phyloP scores from a whole-genome alignment of 2,329 filamentous ascomycete genomes.

The Ophiosphaerella herpotricha region DNA sequence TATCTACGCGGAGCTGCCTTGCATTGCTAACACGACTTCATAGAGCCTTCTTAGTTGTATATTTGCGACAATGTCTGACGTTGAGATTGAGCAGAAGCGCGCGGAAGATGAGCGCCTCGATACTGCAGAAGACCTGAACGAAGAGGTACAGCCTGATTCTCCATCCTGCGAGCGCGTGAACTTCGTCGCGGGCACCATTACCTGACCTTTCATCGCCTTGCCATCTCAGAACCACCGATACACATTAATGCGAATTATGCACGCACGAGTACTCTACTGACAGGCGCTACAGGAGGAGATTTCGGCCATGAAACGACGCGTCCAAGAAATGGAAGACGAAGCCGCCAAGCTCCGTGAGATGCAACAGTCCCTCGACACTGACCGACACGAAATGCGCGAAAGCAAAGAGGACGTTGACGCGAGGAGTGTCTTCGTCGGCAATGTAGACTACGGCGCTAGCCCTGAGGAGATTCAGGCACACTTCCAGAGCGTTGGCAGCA shows the following conservation, averaged over 20 bases:
- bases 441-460: conserved; percentile 95
- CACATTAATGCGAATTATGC: not conserved
- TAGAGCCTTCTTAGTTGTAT: not conserved
- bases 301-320: conserved; percentile 58
- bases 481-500: conserved; percentile 95
- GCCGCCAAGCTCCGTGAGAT: conserved; percentile 60
- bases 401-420: conserved; percentile 95
- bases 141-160: conserved; percentile 37
- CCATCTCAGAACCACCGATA: no score
- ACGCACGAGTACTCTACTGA: conserved; percentile 2
- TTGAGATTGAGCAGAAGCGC: conserved; percentile 34
- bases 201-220: not conserved
- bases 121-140: conserved; percentile 39
- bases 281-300: conserved; percentile 46
- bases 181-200: not conserved
- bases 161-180: not conserved
- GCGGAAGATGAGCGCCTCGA: conserved; percentile 41
- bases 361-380: conserved; percentile 73
- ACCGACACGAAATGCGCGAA: conserved; percentile 80
- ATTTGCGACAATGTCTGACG: conserved; percentile 33
- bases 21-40: conserved; percentile 8
- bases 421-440: conserved; percentile 96
- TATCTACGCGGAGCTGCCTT: conserved; percentile 4
- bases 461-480: conserved; percentile 98
- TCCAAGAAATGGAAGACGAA: conserved; percentile 63